Percentiles rank a stretch among this genome's conserved stretches.
phyloP scores from a whole-genome alignment of 352 stramenopile genomes.

The Globisporangium carolinianum region DNA sequence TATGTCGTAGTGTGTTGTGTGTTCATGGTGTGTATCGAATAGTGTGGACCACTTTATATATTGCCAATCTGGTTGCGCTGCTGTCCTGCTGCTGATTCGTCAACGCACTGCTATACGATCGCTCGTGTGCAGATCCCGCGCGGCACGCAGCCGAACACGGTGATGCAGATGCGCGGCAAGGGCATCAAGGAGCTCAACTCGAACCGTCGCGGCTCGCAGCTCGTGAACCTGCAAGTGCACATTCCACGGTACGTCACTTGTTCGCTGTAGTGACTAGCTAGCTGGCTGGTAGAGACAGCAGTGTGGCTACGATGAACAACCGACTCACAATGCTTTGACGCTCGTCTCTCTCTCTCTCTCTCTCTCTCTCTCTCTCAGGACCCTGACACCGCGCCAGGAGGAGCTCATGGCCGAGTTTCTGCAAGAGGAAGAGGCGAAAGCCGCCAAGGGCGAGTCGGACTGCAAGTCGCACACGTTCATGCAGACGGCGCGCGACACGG shows the following conservation, averaged over 20 bases:
- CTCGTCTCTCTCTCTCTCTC: too few species aligned
- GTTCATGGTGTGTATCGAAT: not conserved
- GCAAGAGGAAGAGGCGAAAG: conserved; percentile 76
- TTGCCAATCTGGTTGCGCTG: not conserved
- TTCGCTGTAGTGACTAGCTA: not conserved
- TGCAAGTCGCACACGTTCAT: conserved; percentile 83
- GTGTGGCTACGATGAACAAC: too few species aligned
- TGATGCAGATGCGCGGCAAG: conserved; percentile 95
- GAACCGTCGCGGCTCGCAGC: conserved; percentile 91
- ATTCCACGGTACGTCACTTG: conserved; percentile 84
- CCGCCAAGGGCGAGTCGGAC: conserved; percentile 57
- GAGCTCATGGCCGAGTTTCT: conserved; percentile 95
- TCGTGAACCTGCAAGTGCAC: conserved; percentile 95
- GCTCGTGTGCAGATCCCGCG: conserved; percentile 61
- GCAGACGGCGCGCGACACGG: conserved; percentile 71
- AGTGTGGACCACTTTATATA: not conserved
- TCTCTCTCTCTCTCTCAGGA: conserved; percentile 21
- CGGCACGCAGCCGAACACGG: conserved; percentile 93
- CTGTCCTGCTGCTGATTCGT: too few species aligned
- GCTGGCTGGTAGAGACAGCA: too few species aligned
- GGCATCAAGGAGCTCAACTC: conserved; percentile 94
- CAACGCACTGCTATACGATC: too few species aligned
- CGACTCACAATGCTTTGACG: too few species aligned
- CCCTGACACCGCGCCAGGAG: conserved; percentile 91
- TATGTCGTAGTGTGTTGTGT: conserved; percentile 19